Base-by-base conservation (phyloP, 805 yeast species). In the Saccharomycopsis capsularis region DNA sequence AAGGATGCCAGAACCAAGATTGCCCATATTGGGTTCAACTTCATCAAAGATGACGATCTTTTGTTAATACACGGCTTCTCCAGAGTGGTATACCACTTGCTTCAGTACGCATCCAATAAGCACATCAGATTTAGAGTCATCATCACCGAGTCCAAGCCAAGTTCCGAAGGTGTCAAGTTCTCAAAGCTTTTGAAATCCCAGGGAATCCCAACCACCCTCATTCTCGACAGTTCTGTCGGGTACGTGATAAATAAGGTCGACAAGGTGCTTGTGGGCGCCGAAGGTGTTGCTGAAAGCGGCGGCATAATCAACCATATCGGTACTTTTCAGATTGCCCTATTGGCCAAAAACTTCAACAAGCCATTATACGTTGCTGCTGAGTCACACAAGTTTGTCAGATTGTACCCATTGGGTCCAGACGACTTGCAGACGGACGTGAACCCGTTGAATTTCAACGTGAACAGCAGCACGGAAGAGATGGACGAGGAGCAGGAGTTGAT, bases 201-300 rank as follows among this genome's bases (percentile, higher is more conserved):
- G 18, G 91, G 86, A 15, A 85, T 93, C 11, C 98, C 98, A 0
- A 93, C 84, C 11, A 81, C 87, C 46, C 73, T 89, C 46, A 85
- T 93, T 44, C 90, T 87, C 16, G 99, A 93, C 63, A 81, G 88
- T 47, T 95, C 96, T 5, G 97, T 91, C 13, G 98, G 98, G 0
- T 88, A 81, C 57, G 87, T 89, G 35, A 81, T 93, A 51, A 90
- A 88, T 63, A 85, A 85, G 63, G 89, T 90, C 13, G 95, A 91
- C 68, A 91, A 93, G 65, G 85, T 93, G 3, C 76, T 93, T 56
- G 93, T 93, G 56, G 99, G 99, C 48, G 99, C 99, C 1, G 99
- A 93, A 67, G 99, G 99, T 57, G 99, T 93, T 3, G 95, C 96
- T 2, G 99, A 93, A 69, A 84, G 95, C 63, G 99, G 99, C 49